Evolutionary conservation across 169 alveolate species (phyloP).

Genomic region (Babesia bovis): DNA sequence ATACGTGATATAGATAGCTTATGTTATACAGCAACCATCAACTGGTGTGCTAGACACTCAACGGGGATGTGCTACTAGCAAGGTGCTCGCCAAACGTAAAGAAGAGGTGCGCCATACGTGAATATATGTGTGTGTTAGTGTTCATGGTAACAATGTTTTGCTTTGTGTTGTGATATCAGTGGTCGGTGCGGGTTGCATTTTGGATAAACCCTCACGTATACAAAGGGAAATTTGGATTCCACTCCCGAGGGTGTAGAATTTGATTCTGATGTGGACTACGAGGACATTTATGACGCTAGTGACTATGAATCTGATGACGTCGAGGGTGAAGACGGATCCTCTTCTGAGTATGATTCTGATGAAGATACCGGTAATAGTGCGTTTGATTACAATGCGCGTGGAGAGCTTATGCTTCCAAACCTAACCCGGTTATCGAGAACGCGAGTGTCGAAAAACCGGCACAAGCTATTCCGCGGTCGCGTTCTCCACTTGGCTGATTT

Average conservation of each 20-base stretch:
- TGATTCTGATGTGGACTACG: conserved; percentile 38
- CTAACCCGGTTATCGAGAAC: conserved; percentile 38
- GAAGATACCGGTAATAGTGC: conserved; percentile 42
- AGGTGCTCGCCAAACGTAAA: conserved; percentile 21
- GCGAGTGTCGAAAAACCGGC: conserved; percentile 33
- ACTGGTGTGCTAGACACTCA: background rate
- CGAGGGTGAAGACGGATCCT: conserved; percentile 7
- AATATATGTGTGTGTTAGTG: background rate
- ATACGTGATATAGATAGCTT: background rate
- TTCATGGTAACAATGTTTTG: background rate
- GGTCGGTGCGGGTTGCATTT: conserved; percentile 43
- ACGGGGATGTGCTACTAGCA: background rate
- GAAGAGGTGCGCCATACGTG: conserved; percentile 42
- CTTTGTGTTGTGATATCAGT: conserved; percentile 11
- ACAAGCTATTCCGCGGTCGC: conserved; percentile 36
- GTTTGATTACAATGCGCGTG: conserved; percentile 60
- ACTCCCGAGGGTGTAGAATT: background rate
- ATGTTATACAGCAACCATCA: background rate
- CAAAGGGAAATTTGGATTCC: conserved; percentile 16
- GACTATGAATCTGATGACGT: conserved; percentile 12
- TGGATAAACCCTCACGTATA: conserved; percentile 43
- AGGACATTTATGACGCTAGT: conserved; percentile 32
- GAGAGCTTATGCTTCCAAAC: conserved; percentile 47
- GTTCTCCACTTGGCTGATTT: conserved; percentile 34
- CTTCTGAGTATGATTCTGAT: conserved; percentile 41